phyloP scores from a whole-genome alignment of 148 eudicot genomes.

The Rhododendron kiyosumense region DNA sequence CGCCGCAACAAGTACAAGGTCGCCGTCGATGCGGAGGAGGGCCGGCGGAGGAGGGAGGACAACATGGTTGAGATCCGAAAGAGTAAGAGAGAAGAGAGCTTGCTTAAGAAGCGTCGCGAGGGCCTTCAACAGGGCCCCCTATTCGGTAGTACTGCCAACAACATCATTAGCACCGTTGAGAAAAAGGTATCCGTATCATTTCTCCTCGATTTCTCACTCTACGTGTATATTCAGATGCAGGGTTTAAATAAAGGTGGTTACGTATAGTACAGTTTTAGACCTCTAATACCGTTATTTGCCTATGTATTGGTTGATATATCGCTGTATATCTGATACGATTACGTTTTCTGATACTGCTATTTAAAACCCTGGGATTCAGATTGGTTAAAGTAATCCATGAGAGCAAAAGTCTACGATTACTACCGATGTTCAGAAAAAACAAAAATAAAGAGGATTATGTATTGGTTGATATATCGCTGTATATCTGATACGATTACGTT shows the following conservation, averaged over 20 bases:
- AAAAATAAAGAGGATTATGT: no score
- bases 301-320: no score
- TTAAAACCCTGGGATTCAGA: no score
- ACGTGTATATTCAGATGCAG: background rate
- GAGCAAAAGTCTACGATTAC: no score
- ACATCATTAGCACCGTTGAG: slow-evolving; percentile 26
- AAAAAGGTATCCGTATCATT: slow-evolving; percentile 25
- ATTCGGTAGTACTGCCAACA: slow-evolving; percentile 19
- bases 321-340: no score
- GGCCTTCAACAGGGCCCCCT: slow-evolving; percentile 32
- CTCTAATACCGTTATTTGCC: background rate
- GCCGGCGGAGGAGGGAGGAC: slow-evolving; percentile 67
- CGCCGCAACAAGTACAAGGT: slow-evolving; percentile 70
- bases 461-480: no score
- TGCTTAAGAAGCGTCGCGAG: slow-evolving; percentile 76
- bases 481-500: no score
- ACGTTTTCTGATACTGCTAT: no score
- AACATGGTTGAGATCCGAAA: slow-evolving; percentile 75
- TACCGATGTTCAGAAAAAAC: no score
- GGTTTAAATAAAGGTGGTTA: background rate
- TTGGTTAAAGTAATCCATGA: no score
- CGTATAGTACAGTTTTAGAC: no score
- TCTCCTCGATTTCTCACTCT: background rate
- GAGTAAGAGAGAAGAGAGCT: slow-evolving; percentile 61
- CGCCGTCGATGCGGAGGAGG: slow-evolving; percentile 79